Evolutionary conservation across 768 basidiomycete genomes (phyloP), one percentile per base, ranked within the genome.

Genomic region (Phaeotremella fagi): DNA sequence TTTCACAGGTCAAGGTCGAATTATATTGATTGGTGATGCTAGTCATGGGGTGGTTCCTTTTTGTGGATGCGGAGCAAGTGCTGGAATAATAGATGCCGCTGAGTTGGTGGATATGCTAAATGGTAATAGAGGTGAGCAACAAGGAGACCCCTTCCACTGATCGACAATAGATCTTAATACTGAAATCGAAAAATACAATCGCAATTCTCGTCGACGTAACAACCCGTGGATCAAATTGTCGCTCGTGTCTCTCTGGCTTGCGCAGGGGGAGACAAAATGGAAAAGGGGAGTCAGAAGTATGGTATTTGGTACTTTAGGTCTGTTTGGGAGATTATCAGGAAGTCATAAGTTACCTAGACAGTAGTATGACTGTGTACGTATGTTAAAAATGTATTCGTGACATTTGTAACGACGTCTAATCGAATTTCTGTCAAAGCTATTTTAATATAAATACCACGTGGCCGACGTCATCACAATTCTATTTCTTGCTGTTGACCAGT

Each of bases 11-110:
- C 28, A 36, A 31, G 59, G 56, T 16, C 4, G 29, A 48, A n/a
- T 66, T 6, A 31, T 62, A 1, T 36, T 66, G 16, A 50, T 61
- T 26, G 64, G 60, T 3, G 64, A 66, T 47, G 57, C 60, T 3
- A 45, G 43, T 4, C 60, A 66, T 48, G 56, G 50, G 31, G 60
- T 59, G 45, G 33, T 44, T 6, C 64, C 64, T 1, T 59, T 59
- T 46, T 57, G 54, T 28, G 59, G 55, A 16, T 52, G 54, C 31
- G 60, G 64, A 7, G 59, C 64, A 1, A 46, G 57, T 29, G 45
- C 50, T n/a, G 64, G 52, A 4, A 37, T 66, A 3, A 25, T 42
- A 33, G 64, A 66, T 51, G 55, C 43, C 15, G 52, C 46, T 15
- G 50, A 47, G 18, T 41, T 64, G 15, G 52, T 54, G 6, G 54